phyloP scores from a whole-genome alignment of 768 basidiomycete genomes.

The Boletus speciosus region DNA sequence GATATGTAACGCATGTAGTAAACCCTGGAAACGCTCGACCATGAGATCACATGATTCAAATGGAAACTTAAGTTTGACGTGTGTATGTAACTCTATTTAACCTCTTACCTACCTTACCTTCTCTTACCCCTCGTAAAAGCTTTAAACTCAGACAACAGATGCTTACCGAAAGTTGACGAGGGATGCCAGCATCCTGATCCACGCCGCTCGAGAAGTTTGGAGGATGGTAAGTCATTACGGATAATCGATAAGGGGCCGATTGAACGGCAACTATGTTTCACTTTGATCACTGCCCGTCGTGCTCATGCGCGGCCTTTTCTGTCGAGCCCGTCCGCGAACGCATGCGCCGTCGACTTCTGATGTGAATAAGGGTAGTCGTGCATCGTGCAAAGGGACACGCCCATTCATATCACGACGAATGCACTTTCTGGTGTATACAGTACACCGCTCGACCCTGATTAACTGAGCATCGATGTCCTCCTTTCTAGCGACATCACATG shows the following conservation, averaged over 20 bases:
- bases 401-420: conserved; percentile 5
- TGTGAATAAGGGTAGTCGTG: not conserved
- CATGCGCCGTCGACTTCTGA: not conserved
- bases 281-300: conserved; percentile 1
- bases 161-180: conserved; percentile 5
- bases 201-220: not conserved
- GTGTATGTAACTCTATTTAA: conserved; percentile 21
- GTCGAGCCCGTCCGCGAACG: not conserved
- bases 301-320: not conserved
- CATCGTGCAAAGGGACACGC: not conserved
- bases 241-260: not conserved
- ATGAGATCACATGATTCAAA: conserved; percentile 4
- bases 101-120: not conserved
- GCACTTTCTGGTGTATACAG: not conserved
- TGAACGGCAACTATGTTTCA: conserved; percentile 6
- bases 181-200: conserved; percentile 12
- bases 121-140: not conserved
- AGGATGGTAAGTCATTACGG: not conserved
- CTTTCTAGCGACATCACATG: conserved; percentile 10
- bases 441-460: conserved; percentile 3
- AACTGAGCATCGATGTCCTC: not conserved
- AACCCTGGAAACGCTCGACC: not conserved
- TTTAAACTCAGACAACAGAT: conserved; percentile 17
- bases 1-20: not conserved
- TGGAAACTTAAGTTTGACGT: conserved; percentile 23